These are phyloP conservation scores for Lentinula sp. DNA, from an alignment of 768 basidiomycete genomes.

Conservation along the genomic window DNA sequence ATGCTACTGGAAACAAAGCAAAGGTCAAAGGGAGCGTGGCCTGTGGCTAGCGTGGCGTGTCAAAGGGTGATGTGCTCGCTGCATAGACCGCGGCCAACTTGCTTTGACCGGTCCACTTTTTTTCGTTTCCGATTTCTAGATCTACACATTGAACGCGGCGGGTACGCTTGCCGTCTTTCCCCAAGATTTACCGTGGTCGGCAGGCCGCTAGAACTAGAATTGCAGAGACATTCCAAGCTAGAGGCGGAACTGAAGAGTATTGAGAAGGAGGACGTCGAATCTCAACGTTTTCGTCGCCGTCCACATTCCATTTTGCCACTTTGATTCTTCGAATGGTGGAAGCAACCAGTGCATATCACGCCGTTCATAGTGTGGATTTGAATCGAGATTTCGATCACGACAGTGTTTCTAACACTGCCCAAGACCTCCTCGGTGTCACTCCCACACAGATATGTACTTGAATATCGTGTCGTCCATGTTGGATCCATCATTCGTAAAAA, in stretches of 20 bases:
- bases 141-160: neutral
- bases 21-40: too few relatives aligned
- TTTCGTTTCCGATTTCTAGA: neutral
- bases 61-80: too few relatives aligned
- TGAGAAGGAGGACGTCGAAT: neutral
- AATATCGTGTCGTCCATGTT: slow-evolving; percentile 6
- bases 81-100: too few relatives aligned
- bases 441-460: slow-evolving; percentile 6
- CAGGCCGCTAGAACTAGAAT: neutral
- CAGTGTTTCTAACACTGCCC: slow-evolving; percentile 3
- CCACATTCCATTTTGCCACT: slow-evolving; percentile 3
- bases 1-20: too few relatives aligned
- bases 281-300: neutral
- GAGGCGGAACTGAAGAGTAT: slow-evolving; percentile 1
- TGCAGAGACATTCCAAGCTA: neutral
- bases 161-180: slow-evolving; percentile 1
- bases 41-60: too few relatives aligned
- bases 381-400: neutral
- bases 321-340: slow-evolving; percentile 8
- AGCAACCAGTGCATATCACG: neutral
- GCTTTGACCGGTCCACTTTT: too few relatives aligned
- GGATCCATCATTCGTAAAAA: slow-evolving; percentile 8
- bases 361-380: neutral
- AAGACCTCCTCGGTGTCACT: slow-evolving; percentile 2
- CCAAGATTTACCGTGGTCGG: neutral